Conservation (phyloP, 176 grass and related monocot species). For the Neostapfia colusana region DNA sequence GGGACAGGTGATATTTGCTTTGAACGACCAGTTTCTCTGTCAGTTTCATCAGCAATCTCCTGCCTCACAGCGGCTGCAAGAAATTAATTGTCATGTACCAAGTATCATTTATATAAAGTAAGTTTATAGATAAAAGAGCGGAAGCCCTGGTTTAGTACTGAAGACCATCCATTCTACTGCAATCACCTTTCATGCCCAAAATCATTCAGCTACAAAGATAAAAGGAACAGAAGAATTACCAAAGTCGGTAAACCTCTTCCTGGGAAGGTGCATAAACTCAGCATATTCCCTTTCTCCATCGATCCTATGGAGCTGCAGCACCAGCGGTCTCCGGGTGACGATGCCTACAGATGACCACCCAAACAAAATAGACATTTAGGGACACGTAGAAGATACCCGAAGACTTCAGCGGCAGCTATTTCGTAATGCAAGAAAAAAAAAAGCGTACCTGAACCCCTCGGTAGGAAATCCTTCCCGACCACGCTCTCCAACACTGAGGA, state of each 20-base stretch:
- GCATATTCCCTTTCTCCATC: constrained; percentile 89
- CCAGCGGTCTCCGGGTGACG: constrained; percentile 87
- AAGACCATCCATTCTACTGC: neutral
- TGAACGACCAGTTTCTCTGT: constrained; percentile 81
- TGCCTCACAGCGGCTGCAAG: constrained; percentile 80
- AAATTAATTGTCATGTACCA: constrained; percentile 4
- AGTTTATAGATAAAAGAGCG: neutral
- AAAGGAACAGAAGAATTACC: constrained; percentile 42
- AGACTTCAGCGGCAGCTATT: neutral
- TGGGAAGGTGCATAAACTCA: constrained; percentile 95
- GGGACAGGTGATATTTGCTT: constrained; percentile 88
- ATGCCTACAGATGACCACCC: constrained; percentile 63
- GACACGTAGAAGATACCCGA: neutral
- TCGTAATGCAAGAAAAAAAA: constrained; percentile 5
- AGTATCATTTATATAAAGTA: neutral
- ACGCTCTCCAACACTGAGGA: constrained; percentile 96
- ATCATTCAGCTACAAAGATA: neutral
- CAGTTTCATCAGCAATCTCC: constrained; percentile 95
- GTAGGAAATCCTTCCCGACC: constrained; percentile 96
- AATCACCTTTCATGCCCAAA: neutral
- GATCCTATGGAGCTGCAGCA: constrained; percentile 91
- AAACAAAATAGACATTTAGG: constrained; percentile 1
- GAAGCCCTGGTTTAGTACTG: too few relatives aligned
- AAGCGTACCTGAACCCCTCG: constrained; percentile 89
- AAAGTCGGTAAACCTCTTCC: constrained; percentile 94